These are phyloP conservation scores for Phytophthora palmivora DNA, from an alignment of 352 stramenopile genomes.

Conservation along the genomic window DNA sequence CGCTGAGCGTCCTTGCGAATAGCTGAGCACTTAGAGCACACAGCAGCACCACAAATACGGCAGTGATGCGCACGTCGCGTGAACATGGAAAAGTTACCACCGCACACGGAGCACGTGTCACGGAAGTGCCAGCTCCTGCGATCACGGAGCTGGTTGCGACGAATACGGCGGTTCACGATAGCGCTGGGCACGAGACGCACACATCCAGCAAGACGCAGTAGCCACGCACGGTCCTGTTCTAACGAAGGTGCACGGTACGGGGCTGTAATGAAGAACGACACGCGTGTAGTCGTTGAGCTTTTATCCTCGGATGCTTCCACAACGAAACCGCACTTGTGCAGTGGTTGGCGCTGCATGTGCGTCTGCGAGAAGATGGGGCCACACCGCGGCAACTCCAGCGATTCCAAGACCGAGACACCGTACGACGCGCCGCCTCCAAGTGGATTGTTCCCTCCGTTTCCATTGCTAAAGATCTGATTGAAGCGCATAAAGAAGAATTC, in stretches of 20 bases:
- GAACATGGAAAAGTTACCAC: constrained; percentile 67
- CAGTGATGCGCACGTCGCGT: constrained; percentile 82
- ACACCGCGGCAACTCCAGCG: constrained; percentile 63
- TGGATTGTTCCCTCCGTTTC: constrained; percentile 40
- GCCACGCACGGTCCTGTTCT: constrained; percentile 59
- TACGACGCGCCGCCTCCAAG: constrained; percentile 50
- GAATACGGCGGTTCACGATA: constrained; percentile 79
- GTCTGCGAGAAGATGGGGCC: constrained; percentile 53
- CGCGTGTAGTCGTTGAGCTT: constrained; percentile 64
- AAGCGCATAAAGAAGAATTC: constrained; percentile 88
- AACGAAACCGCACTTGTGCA: constrained; percentile 78
- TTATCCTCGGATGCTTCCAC: constrained; percentile 70
- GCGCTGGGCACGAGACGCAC: constrained; percentile 69
- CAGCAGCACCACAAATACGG: constrained; percentile 69
- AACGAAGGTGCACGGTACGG: constrained; percentile 46
- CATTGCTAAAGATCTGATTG: constrained; percentile 60
- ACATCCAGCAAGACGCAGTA: constrained; percentile 60
- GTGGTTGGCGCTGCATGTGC: constrained; percentile 52
- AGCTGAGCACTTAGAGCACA: constrained; percentile 82
- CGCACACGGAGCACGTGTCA: constrained; percentile 73
- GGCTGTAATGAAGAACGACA: constrained; percentile 79
- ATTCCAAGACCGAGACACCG: constrained; percentile 74
- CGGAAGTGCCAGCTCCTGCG: constrained; percentile 62
- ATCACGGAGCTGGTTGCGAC: constrained; percentile 64
- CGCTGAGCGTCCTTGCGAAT: constrained; percentile 56